Evolutionary conservation across 352 stramenopile species (phyloP).

Genomic region (Aphanomyces astaci): DNA sequence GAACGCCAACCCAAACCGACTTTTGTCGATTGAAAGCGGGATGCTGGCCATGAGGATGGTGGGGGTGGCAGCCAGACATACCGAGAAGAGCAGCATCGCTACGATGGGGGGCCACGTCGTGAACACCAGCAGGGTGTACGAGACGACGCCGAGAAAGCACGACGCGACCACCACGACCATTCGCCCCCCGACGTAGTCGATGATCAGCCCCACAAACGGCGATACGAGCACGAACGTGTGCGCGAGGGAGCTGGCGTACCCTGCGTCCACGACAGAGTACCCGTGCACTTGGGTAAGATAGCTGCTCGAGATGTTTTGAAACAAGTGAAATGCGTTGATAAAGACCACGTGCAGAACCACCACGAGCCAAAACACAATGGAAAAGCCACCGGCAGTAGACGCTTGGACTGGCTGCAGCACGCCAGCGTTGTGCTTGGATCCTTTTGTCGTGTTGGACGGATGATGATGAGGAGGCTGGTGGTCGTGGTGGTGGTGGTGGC

Average conservation of each 20-base stretch:
- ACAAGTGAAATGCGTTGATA: constrained; percentile 87
- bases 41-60: constrained; percentile 85
- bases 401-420: too few species aligned
- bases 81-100: constrained; percentile 81
- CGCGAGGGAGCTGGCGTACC: constrained; percentile 67
- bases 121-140: constrained; percentile 82
- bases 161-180: constrained; percentile 72
- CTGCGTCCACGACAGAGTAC: constrained; percentile 80
- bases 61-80: constrained; percentile 79
- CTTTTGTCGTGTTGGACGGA: constrained; percentile 26
- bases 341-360: constrained; percentile 81
- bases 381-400: too few species aligned
- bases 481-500: too few species aligned
- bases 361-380: constrained; percentile 82
- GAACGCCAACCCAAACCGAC: constrained; percentile 76
- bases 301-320: constrained; percentile 85
- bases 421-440: too few species aligned
- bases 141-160: constrained; percentile 59
- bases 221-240: constrained; percentile 79
- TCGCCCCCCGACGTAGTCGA: constrained; percentile 84
- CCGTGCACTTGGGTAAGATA: constrained; percentile 81
- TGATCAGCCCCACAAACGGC: constrained; percentile 78
- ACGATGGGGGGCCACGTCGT: constrained; percentile 63
- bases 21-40: constrained; percentile 61
- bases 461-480: neutral